Conservation (phyloP, 2,329 filamentous ascomycete genomes). For the Aspergillus luchuensis region DNA sequence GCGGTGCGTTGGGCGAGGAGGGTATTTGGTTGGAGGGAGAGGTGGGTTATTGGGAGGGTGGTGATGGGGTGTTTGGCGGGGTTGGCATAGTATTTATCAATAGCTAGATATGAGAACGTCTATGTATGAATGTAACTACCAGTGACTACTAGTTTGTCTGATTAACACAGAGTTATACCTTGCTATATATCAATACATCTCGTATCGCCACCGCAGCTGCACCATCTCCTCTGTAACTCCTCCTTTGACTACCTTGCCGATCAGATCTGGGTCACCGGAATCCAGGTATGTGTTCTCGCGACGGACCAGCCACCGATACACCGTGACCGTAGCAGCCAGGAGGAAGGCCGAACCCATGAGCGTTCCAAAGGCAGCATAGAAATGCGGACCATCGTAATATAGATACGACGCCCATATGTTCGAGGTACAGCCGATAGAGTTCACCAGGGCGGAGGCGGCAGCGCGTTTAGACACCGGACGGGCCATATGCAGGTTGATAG, state of each 20-base stretch:
- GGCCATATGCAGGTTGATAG: constrained; percentile 46
- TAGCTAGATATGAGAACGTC: too few relatives aligned
- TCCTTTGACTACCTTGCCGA: constrained; percentile 45
- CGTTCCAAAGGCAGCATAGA: constrained; percentile 46
- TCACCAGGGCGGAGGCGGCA: constrained; percentile 46
- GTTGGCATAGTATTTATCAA: not conserved
- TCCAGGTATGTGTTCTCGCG: constrained; percentile 46
- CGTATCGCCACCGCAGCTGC: constrained; percentile 47
- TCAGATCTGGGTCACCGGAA: constrained; percentile 37
- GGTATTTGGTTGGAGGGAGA: constrained; percentile 33
- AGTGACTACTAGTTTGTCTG: too few relatives aligned
- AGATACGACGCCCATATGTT: constrained; percentile 32
- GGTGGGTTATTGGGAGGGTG: constrained; percentile 36
- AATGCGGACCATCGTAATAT: constrained; percentile 33
- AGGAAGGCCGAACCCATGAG: constrained; percentile 32
- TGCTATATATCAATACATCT: constrained; percentile 41
- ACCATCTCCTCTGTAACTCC: constrained; percentile 51
- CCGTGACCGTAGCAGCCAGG: constrained; percentile 38
- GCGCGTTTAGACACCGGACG: constrained; percentile 48
- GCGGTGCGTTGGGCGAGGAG: constrained; percentile 34
- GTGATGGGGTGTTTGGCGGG: constrained; percentile 35
- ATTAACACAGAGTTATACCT: too few relatives aligned
- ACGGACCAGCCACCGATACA: constrained; percentile 42
- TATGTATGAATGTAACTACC: too few relatives aligned
- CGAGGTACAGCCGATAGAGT: constrained; percentile 32